These are phyloP conservation scores for Panaeolus cyanescens DNA, from an alignment of 768 basidiomycete genomes.

Conservation along the genomic window DNA sequence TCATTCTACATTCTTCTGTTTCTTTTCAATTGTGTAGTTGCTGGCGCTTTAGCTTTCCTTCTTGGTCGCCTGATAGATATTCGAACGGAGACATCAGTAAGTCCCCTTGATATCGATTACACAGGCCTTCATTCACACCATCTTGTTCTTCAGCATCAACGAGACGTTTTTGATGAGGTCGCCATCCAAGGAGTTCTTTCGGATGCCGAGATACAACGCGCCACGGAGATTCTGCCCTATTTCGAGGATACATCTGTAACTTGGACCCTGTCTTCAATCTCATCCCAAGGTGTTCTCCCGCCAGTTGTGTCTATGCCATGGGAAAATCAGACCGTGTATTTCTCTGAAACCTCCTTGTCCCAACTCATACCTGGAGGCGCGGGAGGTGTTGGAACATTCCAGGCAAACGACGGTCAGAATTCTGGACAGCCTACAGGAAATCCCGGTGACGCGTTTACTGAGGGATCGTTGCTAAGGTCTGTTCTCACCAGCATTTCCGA, in stretches of 20 bases:
- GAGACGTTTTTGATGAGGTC: conserved; percentile 31
- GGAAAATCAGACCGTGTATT: conserved; percentile 35
- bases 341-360: conserved; percentile 34
- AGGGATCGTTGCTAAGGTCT: conserved; percentile 29
- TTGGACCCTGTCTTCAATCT: conserved; percentile 42
- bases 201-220: conserved; percentile 32
- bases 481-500: background rate
- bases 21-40: conserved; percentile 27
- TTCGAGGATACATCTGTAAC: conserved; percentile 33
- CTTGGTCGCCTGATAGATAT: conserved; percentile 40
- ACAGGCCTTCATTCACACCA: background rate
- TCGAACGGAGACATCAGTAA: background rate
- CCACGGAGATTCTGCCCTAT: conserved; percentile 12
- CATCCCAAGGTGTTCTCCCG: conserved; percentile 33
- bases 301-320: conserved; percentile 28
- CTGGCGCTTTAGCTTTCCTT: conserved; percentile 33
- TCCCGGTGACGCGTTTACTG: background rate
- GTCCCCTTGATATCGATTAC: background rate
- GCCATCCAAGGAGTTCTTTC: conserved; percentile 35
- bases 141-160: conserved; percentile 30
- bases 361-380: conserved; percentile 35
- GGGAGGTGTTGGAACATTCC: conserved; percentile 38
- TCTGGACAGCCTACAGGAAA: background rate
- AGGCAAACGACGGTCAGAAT: conserved; percentile 12
- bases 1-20: conserved; percentile 37